phyloP scores from a whole-genome alignment of 2,329 filamentous ascomycete species.

The Mycosphaerelloides madeirae region DNA sequence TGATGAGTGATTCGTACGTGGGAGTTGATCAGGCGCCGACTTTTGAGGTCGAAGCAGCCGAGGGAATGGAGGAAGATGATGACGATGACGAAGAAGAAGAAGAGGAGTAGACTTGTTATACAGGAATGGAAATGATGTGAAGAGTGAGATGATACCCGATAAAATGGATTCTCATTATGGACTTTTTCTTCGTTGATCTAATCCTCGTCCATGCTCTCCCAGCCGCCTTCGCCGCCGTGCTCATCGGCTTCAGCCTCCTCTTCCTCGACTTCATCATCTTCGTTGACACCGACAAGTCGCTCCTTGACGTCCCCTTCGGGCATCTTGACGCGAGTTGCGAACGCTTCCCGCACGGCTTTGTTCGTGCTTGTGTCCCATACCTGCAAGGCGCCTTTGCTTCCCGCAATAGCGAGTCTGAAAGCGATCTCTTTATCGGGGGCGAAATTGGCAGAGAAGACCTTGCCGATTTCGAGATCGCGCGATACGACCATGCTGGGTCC shows the following conservation, averaged over 20 bases:
- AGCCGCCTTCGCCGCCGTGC: slow-evolving; percentile 29
- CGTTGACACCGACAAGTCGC: slow-evolving; percentile 68
- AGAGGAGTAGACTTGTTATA: neutral
- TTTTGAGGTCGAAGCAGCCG: slow-evolving; percentile 78
- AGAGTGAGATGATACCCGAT: slow-evolving; percentile 6
- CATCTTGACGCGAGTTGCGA: slow-evolving; percentile 64
- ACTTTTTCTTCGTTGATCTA: slow-evolving; percentile 9
- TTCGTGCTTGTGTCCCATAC: slow-evolving; percentile 98
- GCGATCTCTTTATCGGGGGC: slow-evolving; percentile 86
- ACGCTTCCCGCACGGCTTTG: slow-evolving; percentile 74
- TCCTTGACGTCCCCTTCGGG: slow-evolving; percentile 63
- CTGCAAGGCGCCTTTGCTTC: slow-evolving; percentile 86
- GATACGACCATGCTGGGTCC: slow-evolving; percentile 88
- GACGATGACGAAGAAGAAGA: slow-evolving; percentile 66
- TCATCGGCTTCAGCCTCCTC: slow-evolving; percentile 53
- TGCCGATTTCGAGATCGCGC: slow-evolving; percentile 87
- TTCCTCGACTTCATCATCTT: slow-evolving; percentile 61
- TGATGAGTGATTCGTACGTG: slow-evolving; percentile 97
- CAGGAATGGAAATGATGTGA: neutral
- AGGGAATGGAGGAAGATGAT: slow-evolving; percentile 93
- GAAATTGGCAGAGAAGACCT: slow-evolving; percentile 87
- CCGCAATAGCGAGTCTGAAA: slow-evolving; percentile 87
- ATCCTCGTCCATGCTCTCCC: slow-evolving; percentile 37
- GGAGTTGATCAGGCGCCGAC: slow-evolving; percentile 93
- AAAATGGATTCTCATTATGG: no score